Base-by-base conservation (phyloP, 179 eudicot genomes). In the Beta lomatogona region DNA sequence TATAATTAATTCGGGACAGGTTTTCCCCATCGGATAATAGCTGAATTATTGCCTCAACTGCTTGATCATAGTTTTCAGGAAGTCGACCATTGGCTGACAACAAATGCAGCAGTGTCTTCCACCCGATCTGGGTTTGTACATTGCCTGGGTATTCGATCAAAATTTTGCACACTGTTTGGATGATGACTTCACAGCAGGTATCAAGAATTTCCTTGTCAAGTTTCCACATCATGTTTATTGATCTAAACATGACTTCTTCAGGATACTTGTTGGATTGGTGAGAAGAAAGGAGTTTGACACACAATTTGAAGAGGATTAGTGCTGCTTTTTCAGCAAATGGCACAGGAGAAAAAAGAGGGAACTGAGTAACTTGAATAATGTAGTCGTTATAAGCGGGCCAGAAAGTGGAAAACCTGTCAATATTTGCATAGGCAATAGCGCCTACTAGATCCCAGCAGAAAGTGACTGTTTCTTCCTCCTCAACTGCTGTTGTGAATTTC, bases 371-470 rank as follows among this genome's bases (percentile, higher is more conserved):
- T 46, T 85, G 81, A 1, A 90, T 71, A 41, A 97, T 85, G 84
- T 86, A 94, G 4, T 94, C 95, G 74, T 94, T 89, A 82, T 90
- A 97, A 22, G 90, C 79, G 15, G 98, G 94, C 98, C 99, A 94
- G 66, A 93, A 97, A 4, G 78, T 10, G 13, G 86, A 28, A 75
- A 93, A 85, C 22, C 97, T 89, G 67, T 93, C 85, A 28, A 85
- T 65, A 66, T 94, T 97, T 19, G 91, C 87, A 0, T 82, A 66
- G 41, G 87, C 85, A 45, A 93, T 83, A 2, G 85, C 77, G 6
- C 80, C 82, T 19, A 97, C 55, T 67, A 97, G 83, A 71, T 97
- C 98, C 99, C 99, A 97, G 79, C 99, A 97, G 81, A 97, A 93
- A 4, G 86, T 88, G 6, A 94, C 97, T 0, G 95, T 93, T 73